A percentile compares a stretch with the other conserved stretches of the same genome.
These are phyloP conservation scores for Tothia fuscella DNA, from an alignment of 2,329 filamentous ascomycete species.

Conservation along the genomic window DNA sequence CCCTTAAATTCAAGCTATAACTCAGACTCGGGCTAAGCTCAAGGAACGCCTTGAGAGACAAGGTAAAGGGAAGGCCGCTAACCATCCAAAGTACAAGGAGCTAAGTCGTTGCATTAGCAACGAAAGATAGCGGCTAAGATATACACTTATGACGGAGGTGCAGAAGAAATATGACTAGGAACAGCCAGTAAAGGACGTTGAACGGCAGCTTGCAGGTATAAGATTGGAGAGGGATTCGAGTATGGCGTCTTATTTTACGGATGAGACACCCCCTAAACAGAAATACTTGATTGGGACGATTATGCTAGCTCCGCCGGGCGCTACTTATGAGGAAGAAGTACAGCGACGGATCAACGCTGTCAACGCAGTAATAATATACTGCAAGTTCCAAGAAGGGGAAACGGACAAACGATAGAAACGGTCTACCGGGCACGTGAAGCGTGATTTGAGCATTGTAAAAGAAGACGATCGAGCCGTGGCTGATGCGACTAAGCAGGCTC, in stretches of 20 bases:
- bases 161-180: slow-evolving; percentile 6
- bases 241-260: slow-evolving; percentile 6
- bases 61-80: not conserved
- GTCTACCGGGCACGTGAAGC: not conserved
- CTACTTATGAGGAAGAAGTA: slow-evolving; percentile 10
- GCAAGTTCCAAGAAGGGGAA: slow-evolving; percentile 10
- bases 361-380: slow-evolving; percentile 10
- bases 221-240: not conserved
- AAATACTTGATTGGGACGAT: slow-evolving; percentile 7
- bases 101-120: not conserved
- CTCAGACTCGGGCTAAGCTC: slow-evolving; percentile 1
- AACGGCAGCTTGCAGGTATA: slow-evolving; percentile 7
- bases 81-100: slow-evolving; percentile 1
- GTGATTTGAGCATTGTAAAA: not conserved
- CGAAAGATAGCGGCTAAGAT: slow-evolving; percentile 2
- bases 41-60: slow-evolving; percentile 5
- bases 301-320: slow-evolving; percentile 8
- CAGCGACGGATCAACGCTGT: slow-evolving; percentile 8
- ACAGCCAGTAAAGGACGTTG: not conserved
- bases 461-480: not conserved
- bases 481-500: not conserved
- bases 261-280: slow-evolving; percentile 5
- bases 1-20: slow-evolving; percentile 3
- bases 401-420: slow-evolving; percentile 6
- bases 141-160: slow-evolving; percentile 7